These are phyloP conservation scores for Azolla pinnata DNA, from an alignment of 75 land plant genomes.

Conservation along the genomic window DNA sequence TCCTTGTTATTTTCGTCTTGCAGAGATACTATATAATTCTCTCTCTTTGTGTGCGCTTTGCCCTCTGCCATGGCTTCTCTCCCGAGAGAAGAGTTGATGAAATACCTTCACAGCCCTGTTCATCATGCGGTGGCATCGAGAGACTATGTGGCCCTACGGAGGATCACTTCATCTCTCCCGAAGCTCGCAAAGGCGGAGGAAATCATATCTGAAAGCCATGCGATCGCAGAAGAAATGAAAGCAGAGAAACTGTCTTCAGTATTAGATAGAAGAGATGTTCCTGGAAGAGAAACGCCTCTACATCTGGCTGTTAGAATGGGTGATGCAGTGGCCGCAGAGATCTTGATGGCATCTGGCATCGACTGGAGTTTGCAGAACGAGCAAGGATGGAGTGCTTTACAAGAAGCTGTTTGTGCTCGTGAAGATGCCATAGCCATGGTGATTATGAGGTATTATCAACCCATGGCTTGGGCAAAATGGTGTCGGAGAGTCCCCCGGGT, in stretches of 20 bases:
- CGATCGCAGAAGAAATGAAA: slow-evolving; percentile 44
- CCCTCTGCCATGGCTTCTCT: slow-evolving; percentile 13
- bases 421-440: slow-evolving; percentile 55
- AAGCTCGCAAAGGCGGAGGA: slow-evolving; percentile 33
- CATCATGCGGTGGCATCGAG: slow-evolving; percentile 40
- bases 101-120: slow-evolving; percentile 56
- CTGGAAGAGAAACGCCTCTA: slow-evolving; percentile 53
- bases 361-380: slow-evolving; percentile 71
- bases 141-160: slow-evolving; percentile 37
- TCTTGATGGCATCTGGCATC: slow-evolving; percentile 55
- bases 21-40: no score
- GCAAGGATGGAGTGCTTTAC: slow-evolving; percentile 63
- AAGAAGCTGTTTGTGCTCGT: slow-evolving; percentile 55
- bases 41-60: no score
- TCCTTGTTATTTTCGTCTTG: no score
- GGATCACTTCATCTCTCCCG: slow-evolving; percentile 40
- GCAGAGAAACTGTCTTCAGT: slow-evolving; percentile 52
- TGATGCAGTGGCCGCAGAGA: slow-evolving; percentile 36
- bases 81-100: slow-evolving; percentile 10
- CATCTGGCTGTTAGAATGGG: slow-evolving; percentile 53
- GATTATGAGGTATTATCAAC: slow-evolving; percentile 61
- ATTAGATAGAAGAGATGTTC: slow-evolving; percentile 62
- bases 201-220: slow-evolving; percentile 32
- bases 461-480: slow-evolving; percentile 82
- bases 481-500: slow-evolving; percentile 64